Evolutionary conservation across 163 green algal species (phyloP), one percentile per base, ranked within the genome.

Genomic region (Scenedesmus sp.): DNA sequence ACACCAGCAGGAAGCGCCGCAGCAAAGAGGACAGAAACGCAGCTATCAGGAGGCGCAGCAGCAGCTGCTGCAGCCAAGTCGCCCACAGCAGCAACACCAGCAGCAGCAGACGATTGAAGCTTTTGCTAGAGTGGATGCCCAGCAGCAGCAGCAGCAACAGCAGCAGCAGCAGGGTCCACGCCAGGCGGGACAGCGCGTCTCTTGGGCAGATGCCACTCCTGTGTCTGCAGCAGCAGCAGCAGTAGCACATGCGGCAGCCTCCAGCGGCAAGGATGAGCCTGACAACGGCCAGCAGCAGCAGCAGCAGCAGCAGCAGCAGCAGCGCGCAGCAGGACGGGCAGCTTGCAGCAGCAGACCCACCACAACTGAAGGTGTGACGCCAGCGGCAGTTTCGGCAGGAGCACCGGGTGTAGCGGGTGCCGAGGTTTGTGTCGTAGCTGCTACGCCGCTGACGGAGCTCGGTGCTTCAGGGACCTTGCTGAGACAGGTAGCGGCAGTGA

Each of bases 181-280:
- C 34, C 34, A 46, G 34, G 34, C 34, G 34, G 34, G 34, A 46
- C 34, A 46, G 34, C 34, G 34, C 34, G 34, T 46, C 34, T 46
- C 34, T 46, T 46, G 34, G 34, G 34, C 34, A 46, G 34, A 46
- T 46, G 34, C 34, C 74, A 83, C 59, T 15, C 8, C 59, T 64
- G 70, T 79, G 70, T 79, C 70, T 52, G 77, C 46, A n/a, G 77
- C 77, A 60, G 77, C 77, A 60, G 34, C 77, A 60, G 77, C 77
- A 60, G 34, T 34, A 60, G 77, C 46, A 57, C 12, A 60, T 13
- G 5, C 70, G 13, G 20, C 20, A 52, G 70, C 70, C 13, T 79
- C 23, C 18, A 13, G 70, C 13, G 70, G 4, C 23, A 52, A 52
- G 70, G 23, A 62, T 10, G 4, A 62, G 34, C 77, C 46, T 26